Conservation (phyloP, 163 green algal species). For the Chlamydomonas reinhardtii region DNA sequence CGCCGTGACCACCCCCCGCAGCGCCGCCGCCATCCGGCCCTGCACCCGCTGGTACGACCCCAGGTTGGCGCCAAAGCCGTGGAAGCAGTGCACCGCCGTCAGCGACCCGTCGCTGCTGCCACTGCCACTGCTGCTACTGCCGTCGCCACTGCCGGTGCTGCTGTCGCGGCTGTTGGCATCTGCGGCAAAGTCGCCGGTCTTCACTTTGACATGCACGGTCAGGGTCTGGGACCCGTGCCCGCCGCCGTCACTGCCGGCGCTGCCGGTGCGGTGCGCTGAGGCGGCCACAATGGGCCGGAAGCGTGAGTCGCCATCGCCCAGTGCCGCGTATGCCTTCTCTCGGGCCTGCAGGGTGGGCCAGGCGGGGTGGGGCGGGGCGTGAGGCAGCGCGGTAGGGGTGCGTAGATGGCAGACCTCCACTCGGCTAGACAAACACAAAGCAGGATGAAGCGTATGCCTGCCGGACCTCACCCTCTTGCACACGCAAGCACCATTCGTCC, state of each 20-base stretch:
- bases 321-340: conserved; percentile 63
- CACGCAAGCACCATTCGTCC: too few relatives aligned
- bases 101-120: background rate
- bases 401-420: too few relatives aligned
- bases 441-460: too few relatives aligned
- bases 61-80: conserved; percentile 92
- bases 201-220: conserved; percentile 74
- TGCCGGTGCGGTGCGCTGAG: background rate
- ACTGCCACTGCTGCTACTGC: too few relatives aligned
- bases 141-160: background rate
- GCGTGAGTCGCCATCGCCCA: conserved; percentile 73
- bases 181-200: background rate
- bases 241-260: background rate
- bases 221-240: conserved; percentile 2
- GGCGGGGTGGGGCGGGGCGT: too few relatives aligned
- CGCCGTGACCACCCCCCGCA: conserved; percentile 76
- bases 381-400: background rate
- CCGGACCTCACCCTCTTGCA: too few relatives aligned
- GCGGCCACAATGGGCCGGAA: conserved; percentile 63
- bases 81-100: conserved; percentile 79
- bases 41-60: conserved; percentile 81
- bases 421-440: background rate
- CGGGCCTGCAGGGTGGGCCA: conserved; percentile 59
- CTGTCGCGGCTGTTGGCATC: background rate
- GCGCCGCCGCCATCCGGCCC: conserved; percentile 62